These are phyloP conservation scores for Sphagnum tenellum DNA, from an alignment of 225 moss, liverwort and hornwort species.

Conservation along the genomic window DNA sequence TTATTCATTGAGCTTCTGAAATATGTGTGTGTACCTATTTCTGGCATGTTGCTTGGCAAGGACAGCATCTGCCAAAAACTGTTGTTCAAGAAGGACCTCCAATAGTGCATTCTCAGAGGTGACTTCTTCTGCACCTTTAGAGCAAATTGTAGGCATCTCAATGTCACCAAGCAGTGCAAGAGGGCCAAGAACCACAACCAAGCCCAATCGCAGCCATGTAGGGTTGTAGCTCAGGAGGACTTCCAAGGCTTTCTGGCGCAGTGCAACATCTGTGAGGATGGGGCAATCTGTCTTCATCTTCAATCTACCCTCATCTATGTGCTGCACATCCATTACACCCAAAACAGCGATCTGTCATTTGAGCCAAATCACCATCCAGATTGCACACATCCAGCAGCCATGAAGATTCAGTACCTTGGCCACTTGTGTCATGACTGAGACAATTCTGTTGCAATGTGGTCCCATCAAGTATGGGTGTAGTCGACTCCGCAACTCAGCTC, in stretches of 20 bases:
- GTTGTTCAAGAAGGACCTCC: constrained; percentile 62
- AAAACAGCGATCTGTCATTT: no score
- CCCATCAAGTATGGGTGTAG: constrained; percentile 41
- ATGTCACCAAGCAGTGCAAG: constrained; percentile 29
- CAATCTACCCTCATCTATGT: constrained; percentile 79
- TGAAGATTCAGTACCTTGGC: constrained; percentile 30
- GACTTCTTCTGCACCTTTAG: no score
- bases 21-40: constrained; percentile 39
- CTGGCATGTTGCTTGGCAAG: constrained; percentile 55
- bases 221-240: constrained; percentile 68
- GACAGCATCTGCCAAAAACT: constrained; percentile 52
- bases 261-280: constrained; percentile 53
- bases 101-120: constrained; percentile 32
- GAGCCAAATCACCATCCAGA: no score
- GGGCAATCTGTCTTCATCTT: constrained; percentile 70
- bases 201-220: constrained; percentile 70
- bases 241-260: constrained; percentile 60
- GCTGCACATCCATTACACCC: constrained; percentile 27
- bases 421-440: constrained; percentile 47
- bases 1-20: no score
- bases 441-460: constrained; percentile 42
- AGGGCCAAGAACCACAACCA: constrained; percentile 56
- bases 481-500: constrained; percentile 44
- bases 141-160: neutral
- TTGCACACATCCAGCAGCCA: no score